These are phyloP conservation scores for Pleurotus sapidus DNA, from an alignment of 768 basidiomycete species.

Conservation along the genomic window DNA sequence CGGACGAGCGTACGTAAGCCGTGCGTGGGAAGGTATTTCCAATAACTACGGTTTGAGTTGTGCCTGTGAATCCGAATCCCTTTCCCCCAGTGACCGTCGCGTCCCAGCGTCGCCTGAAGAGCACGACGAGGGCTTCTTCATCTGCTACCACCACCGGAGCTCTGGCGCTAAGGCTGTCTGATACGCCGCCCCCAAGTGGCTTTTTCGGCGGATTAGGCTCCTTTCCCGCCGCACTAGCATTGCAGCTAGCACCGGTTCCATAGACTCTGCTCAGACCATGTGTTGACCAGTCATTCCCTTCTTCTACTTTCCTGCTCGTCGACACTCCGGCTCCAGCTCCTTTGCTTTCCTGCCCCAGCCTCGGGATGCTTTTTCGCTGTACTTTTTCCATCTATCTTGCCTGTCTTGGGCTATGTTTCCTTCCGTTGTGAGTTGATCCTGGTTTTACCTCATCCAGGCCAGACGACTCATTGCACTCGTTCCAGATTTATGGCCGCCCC, in stretches of 20 bases:
- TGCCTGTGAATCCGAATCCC: background rate
- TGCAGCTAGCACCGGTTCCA: background rate
- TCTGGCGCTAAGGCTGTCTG: too few species aligned
- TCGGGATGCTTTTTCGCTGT: conserved; percentile 2
- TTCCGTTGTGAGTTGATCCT: conserved; percentile 4
- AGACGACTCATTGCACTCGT: background rate
- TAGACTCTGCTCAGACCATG: conserved; percentile 3
- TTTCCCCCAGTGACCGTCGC: background rate
- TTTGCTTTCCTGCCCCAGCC: background rate
- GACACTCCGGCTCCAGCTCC: background rate
- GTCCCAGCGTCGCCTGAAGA: background rate
- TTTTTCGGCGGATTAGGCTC: too few species aligned
- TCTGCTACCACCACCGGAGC: background rate
- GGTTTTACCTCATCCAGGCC: background rate
- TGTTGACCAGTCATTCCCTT: background rate
- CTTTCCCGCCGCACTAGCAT: background rate
- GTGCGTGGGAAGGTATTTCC: too few species aligned
- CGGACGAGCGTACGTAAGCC: too few species aligned
- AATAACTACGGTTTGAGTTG: background rate
- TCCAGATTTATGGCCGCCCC: conserved; percentile 13
- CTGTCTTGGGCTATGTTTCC: conserved; percentile 9
- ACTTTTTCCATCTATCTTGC: background rate
- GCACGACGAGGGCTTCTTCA: background rate
- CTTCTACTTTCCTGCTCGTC: background rate
- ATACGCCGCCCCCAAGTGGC: background rate